Base-by-base conservation (phyloP, 805 yeast genomes). In the Torulaspora gathmanii region DNA sequence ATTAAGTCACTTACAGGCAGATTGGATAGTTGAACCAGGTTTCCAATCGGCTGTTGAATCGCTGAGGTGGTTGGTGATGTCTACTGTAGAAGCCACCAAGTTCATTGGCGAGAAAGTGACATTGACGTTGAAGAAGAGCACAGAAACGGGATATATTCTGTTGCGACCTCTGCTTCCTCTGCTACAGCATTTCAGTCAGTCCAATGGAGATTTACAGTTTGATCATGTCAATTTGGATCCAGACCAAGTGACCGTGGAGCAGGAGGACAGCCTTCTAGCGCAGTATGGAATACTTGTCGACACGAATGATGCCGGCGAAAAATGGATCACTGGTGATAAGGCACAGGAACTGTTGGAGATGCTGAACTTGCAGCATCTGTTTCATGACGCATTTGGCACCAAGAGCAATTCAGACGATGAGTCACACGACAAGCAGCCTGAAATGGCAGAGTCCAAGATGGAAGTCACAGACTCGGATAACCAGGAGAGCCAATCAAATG, bases 241-340 rank as follows among this genome's bases (percentile, higher is more conserved):
- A 15, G 37, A 27, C 6, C 50, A 49, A 39, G 33, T 50, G 43
- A 42, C 28, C 5, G 42, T 28, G 5, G 51, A 47, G 27, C 52
- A 48, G 39, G 53, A 51, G 25, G 56, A 54, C 39, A 39, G 38
- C 27, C 23, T 61, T 19, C 44, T 61, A 11, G 47, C 63, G 3
- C 56, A 55, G 38, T 61, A 51, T 46, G 59, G 56, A 12, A 47
- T 62, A 12, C 42, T 54, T 17, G 60, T 60, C 11, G 63, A 59
- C 17, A 58, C 61, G 7, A 59, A 58, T 42, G 47, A 46, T 7
- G 52, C 47, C 15, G 64, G 61, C 10, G 51, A 53, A 12, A 55
- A 56, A 50, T 61, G 66, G 68, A 61, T 62, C 25, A 56, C 62
- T 8, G 44, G 51, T 4, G 61, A 54, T 5, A 61, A 62, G 42